These are phyloP conservation scores for Abrus precatorius DNA, from an alignment of 306 rosid genomes.

Conservation along the genomic window DNA sequence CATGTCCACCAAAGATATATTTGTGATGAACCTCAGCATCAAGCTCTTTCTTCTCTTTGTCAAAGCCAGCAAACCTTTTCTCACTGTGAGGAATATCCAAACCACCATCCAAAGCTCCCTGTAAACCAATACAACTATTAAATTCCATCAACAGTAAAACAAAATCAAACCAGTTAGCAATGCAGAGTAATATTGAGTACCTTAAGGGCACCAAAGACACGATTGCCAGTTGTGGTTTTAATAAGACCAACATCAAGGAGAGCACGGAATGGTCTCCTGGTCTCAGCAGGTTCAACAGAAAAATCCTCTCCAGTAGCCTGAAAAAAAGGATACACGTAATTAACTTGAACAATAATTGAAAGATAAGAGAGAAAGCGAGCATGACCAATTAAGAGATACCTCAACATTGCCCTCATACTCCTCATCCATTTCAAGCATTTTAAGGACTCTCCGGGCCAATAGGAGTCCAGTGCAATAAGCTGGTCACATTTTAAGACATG, in stretches of 20 bases:
- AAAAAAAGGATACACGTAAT: not conserved
- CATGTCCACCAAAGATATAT: slow-evolving; percentile 81
- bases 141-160: not conserved
- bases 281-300: slow-evolving; percentile 90
- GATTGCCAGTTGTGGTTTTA: slow-evolving; percentile 87
- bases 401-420: slow-evolving; percentile 93
- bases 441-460: slow-evolving; percentile 83
- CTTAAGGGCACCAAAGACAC: slow-evolving; percentile 92
- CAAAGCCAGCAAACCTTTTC: slow-evolving; percentile 87
- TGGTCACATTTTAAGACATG: slow-evolving; percentile 36
- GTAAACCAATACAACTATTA: slow-evolving; percentile 13
- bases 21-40: slow-evolving; percentile 87
- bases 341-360: not conserved
- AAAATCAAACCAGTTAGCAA: not conserved
- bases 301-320: slow-evolving; percentile 92
- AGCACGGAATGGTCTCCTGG: slow-evolving; percentile 96
- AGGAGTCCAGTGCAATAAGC: slow-evolving; percentile 97
- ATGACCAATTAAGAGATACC: slow-evolving; percentile 49
- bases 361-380: too few relatives aligned
- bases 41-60: slow-evolving; percentile 75
- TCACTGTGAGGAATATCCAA: slow-evolving; percentile 93
- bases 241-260: slow-evolving; percentile 93
- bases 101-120: slow-evolving; percentile 97
- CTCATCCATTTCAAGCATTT: slow-evolving; percentile 77
- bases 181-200: slow-evolving; percentile 3